Evolutionary conservation across 345 rosid genomes (phyloP).

Genomic region (Cardamine resedifolia): DNA sequence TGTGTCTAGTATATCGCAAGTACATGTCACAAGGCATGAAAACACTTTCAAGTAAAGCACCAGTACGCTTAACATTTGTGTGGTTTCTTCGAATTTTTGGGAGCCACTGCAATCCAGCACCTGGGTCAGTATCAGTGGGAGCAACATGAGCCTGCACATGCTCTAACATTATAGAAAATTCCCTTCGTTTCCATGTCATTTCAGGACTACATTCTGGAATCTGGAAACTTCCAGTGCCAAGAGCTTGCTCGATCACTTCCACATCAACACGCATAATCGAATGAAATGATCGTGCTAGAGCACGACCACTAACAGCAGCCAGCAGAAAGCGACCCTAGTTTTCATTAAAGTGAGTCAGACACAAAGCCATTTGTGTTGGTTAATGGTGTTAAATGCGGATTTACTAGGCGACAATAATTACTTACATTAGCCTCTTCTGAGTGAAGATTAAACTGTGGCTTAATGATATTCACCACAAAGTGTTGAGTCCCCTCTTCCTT

Average conservation of each 20-base stretch:
- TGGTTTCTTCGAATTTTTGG: conserved; percentile 85
- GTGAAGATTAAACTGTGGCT: conserved; percentile 98
- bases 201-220: conserved; percentile 81
- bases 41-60: conserved; percentile 97
- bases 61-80: conserved; percentile 92
- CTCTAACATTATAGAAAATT: conserved; percentile 93
- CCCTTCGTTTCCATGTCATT: conserved; percentile 90
- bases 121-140: conserved; percentile 99
- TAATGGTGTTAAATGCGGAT: conserved; percentile 11
- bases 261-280: conserved; percentile 86
- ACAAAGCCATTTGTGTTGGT: background rate
- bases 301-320: conserved; percentile 97
- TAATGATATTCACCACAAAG: conserved; percentile 94
- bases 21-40: conserved; percentile 99
- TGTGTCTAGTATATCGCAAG: conserved; percentile 89
- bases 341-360: conserved; percentile 25
- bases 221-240: conserved; percentile 60
- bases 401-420: conserved; percentile 9
- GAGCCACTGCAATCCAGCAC: conserved; percentile 99
- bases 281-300: conserved; percentile 87
- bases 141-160: conserved; percentile 99
- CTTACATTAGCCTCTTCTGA: conserved; percentile 98
- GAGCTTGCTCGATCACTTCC: conserved; percentile 89
- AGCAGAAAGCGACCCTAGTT: conserved; percentile 94
- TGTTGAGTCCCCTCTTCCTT: conserved; percentile 83